Evolutionary conservation across 1,284 basidiomycete species (phyloP), one percentile per base, ranked within the genome.

Genomic region (Ustilago shanxiensis): DNA sequence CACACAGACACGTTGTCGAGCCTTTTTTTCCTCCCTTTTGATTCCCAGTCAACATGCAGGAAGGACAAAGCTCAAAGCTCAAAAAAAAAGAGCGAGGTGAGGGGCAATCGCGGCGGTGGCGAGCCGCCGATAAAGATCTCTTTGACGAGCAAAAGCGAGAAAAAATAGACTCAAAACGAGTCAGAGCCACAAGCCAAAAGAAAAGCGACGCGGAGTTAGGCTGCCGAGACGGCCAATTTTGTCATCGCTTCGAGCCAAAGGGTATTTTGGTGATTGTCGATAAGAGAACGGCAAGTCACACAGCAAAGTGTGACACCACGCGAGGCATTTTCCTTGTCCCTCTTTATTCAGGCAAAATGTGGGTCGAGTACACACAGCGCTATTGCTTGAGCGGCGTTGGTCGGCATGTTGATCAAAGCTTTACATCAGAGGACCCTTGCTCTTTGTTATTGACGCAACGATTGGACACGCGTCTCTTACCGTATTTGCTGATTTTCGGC

Each of bases 111-210:
- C 55, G 49, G 63, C 59, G 58, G 62, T 71, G 68, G 68, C 59
- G 53, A 47, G 45, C 68, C 62, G 54, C 68, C 53, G 68, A 65
- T 71, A 71, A 65, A 50, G 58, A 71, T 63, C 59, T 72, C 22
- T 57, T 37, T 53, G 35, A 58, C n/a, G n/a, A n/a, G n/a, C 56
- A 49, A 51, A 63, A 54, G 29, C 10, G 28, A 22, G 45, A 63
- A 57, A 47, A 33, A 49, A 49, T 49, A 26, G 47, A 24, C 47
- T 29, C 26, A 45, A 45, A 45, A 45, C 44, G 35, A 53, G 28
- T 26, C 45, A 53, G 45, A n/a, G 18, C 11, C n/a, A n/a, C n/a
- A n/a, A n/a, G n/a, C n/a, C n/a, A n/a, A n/a, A n/a, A n/a, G n/a
- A n/a, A n/a, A n/a, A n/a, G n/a, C n/a, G n/a, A 33, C 54, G 44